A percentile compares a stretch with the other conserved stretches of the same genome.
phyloP scores from a whole-genome alignment of 208 protist species.

The Leishmania amazonensis region DNA sequence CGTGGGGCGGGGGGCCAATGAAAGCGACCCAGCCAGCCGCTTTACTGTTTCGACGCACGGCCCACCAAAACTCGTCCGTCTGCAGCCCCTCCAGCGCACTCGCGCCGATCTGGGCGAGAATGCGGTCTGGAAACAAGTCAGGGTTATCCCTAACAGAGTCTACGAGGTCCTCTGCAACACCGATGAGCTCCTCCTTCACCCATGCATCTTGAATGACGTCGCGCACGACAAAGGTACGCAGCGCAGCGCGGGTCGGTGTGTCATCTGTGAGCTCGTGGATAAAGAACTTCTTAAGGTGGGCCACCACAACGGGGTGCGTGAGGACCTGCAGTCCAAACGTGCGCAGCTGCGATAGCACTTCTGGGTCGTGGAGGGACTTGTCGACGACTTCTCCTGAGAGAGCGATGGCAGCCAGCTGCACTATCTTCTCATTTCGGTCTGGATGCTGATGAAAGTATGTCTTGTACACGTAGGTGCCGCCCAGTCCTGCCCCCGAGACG shows the following conservation, averaged over 20 bases:
- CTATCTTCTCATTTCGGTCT: conserved; percentile 52
- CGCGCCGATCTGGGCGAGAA: conserved; percentile 51
- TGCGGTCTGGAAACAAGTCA: conserved; percentile 51
- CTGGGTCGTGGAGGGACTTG: conserved; percentile 52
- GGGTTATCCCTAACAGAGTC: conserved; percentile 56
- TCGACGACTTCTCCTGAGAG: conserved; percentile 74
- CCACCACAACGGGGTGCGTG: conserved; percentile 46
- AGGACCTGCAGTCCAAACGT: conserved; percentile 62
- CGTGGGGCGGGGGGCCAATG: conserved; percentile 47
- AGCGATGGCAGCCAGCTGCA: conserved; percentile 73
- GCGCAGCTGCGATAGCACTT: conserved; percentile 53
- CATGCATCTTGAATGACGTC: conserved; percentile 79
- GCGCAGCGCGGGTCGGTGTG: conserved; percentile 40
- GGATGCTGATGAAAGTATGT: conserved; percentile 25
- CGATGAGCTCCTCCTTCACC: conserved; percentile 86
- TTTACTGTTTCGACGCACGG: conserved; percentile 29
- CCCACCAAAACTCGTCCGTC: conserved; percentile 39
- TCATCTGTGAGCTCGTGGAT: conserved; percentile 61
- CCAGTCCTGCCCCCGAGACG: conserved; percentile 43
- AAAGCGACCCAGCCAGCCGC: conserved; percentile 53
- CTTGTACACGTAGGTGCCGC: conserved; percentile 48
- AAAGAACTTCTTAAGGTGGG: conserved; percentile 60
- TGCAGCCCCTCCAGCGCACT: conserved; percentile 46
- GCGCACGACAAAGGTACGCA: conserved; percentile 71
- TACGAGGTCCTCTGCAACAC: conserved; percentile 50